Base-by-base conservation (phyloP, 257 asterid species). In the Solanum piurae region DNA sequence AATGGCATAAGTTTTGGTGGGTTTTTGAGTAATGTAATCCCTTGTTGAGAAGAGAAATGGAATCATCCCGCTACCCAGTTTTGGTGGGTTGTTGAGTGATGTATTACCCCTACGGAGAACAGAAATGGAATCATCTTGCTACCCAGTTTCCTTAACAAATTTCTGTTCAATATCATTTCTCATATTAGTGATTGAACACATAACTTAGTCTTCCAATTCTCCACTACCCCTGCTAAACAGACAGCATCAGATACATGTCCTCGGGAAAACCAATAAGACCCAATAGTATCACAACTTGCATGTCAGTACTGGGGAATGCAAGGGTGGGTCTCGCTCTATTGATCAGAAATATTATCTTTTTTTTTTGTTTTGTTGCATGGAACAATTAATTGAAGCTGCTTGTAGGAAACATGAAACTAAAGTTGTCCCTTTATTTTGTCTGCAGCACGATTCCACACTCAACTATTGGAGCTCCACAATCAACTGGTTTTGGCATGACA, bases 401-500 rank as follows among this genome's bases (percentile, higher is more conserved):
- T 46, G 6, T 80, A 29, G 68, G 23, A 11, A 55, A 55, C 64
- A 20, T 82, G 69, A 49, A 29, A 82, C 38, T 52, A 20, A 46
- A 31, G 3, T 82, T 52, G 1, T 33, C 71, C 36, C 13, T 40
- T 76, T 36, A n/a, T 52, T 84, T 86, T 38, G 12, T 29, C 75
- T 58, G 88, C 96, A 95, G 99, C 88, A 87, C 97, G 66, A 91
- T 89, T 64, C 93, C 93, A 62, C 94, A 91, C 86, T 40, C 97
- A 74, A 86, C 95, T 52, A 91, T 86, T 42, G 95, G 95, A 87
- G 98, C 91, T 85, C 93, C 95, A 31, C 98, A 94, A 42, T 90
- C 98, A n/a, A 85, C 98, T 44, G 96, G 96, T 62, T 95, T 92
- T 86, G 89, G 91, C 87, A 91, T 94, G 93, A 79, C 94, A 33